Evolutionary conservation across 2,329 filamentous ascomycete genomes (phyloP).

Genomic region (Onygenales sp.): DNA sequence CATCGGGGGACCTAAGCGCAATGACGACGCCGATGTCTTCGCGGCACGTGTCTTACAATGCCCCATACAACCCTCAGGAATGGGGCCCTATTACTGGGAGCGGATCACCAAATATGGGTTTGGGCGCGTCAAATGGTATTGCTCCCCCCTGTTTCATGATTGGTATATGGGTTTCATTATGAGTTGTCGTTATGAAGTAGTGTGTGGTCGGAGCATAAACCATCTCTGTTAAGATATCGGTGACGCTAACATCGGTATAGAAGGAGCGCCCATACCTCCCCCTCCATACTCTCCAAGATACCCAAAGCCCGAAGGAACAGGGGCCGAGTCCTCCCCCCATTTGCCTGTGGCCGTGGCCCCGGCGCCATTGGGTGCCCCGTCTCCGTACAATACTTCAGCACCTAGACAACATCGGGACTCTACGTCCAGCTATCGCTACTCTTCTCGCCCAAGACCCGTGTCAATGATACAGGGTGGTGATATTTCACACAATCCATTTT

Average conservation of each 20-base stretch:
- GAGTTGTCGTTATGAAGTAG: background rate
- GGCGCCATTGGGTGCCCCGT: background rate
- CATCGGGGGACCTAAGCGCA: slow-evolving; percentile 26
- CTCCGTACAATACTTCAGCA: background rate
- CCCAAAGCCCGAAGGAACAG: background rate
- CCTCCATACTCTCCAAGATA: slow-evolving; percentile 11
- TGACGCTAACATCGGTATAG: background rate
- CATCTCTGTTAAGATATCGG: background rate
- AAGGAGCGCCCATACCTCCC: slow-evolving; percentile 5
- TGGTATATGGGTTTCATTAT: background rate
- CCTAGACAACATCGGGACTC: background rate
- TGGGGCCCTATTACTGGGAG: slow-evolving; percentile 32
- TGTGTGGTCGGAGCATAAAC: background rate
- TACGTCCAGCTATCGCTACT: slow-evolving; percentile 3
- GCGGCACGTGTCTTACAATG: slow-evolving; percentile 31
- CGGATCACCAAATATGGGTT: slow-evolving; percentile 15
- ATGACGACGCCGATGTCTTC: slow-evolving; percentile 35
- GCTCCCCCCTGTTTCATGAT: slow-evolving; percentile 10
- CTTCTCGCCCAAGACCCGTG: slow-evolving; percentile 5
- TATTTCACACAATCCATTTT: background rate
- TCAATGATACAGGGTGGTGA: slow-evolving; percentile 7
- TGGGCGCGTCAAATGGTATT: slow-evolving; percentile 19
- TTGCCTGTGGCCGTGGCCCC: background rate
- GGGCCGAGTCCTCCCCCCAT: background rate
- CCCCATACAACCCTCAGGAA: slow-evolving; percentile 41